A percentile compares a stretch with the other conserved stretches of the same genome.
These are phyloP conservation scores for Aechmea fasciata DNA, from an alignment of 176 grass and related monocot species.

Conservation along the genomic window DNA sequence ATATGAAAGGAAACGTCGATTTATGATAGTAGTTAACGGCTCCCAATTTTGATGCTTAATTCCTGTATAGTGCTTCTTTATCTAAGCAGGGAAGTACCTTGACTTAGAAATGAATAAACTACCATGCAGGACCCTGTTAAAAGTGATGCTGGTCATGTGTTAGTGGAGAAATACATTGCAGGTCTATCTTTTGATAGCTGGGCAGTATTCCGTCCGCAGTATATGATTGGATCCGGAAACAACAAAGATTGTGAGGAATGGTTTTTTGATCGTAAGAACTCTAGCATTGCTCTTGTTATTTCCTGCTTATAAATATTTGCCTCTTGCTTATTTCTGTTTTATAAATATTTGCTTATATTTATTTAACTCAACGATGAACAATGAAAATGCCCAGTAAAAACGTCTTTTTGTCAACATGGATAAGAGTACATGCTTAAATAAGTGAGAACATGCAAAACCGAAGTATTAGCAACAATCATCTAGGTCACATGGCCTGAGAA, in stretches of 20 bases:
- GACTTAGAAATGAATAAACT: neutral
- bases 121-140: constrained; percentile 65
- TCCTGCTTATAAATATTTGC: neutral
- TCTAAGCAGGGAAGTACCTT: neutral
- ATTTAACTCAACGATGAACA: neutral
- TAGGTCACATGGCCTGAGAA: too few relatives aligned
- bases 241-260: constrained; percentile 99
- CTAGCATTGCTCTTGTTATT: neutral
- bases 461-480: too few relatives aligned
- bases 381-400: too few relatives aligned
- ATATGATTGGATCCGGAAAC: constrained; percentile 97
- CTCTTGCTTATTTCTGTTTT: neutral
- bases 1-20: too few relatives aligned
- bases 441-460: too few relatives aligned
- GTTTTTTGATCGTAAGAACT: constrained; percentile 87
- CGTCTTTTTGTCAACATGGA: too few relatives aligned
- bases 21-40: neutral
- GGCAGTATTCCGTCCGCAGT: constrained; percentile 77
- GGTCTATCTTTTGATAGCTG: constrained; percentile 57
- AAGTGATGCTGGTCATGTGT: constrained; percentile 69
- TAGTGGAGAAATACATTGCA: constrained; percentile 71
- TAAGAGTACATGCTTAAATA: too few relatives aligned
- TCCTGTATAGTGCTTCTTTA: neutral
- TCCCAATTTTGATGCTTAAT: neutral
- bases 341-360: neutral